Evolutionary conservation across 164 flowering plant species (phyloP).

Genomic region (Magnolia changhungtana): DNA sequence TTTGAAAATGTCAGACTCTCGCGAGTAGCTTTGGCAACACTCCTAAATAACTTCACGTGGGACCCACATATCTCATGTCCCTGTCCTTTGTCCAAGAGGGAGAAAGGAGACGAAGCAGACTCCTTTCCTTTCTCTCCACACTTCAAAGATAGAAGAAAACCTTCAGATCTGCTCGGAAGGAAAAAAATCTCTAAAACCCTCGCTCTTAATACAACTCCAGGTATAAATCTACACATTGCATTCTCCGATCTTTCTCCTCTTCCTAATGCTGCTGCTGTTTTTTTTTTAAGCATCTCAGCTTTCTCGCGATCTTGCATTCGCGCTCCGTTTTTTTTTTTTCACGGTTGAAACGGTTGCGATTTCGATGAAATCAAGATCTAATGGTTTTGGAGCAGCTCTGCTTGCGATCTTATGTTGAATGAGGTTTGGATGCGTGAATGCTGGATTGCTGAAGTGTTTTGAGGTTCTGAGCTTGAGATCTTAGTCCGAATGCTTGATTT

Average conservation of each 20-base stretch:
- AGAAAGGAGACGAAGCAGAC: neutral
- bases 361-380: neutral
- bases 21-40: too few species aligned
- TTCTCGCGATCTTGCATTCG: neutral
- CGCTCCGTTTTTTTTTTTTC: neutral
- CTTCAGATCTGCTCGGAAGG: neutral
- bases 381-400: neutral
- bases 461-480: neutral
- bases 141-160: neutral
- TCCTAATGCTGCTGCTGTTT: neutral
- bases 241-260: neutral
- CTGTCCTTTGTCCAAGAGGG: neutral
- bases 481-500: neutral
- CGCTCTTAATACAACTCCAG: neutral
- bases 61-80: neutral
- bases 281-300: too few species aligned
- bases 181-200: neutral
- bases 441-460: neutral
- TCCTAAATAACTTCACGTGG: too few species aligned
- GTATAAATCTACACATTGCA: neutral
- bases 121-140: neutral
- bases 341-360: neutral
- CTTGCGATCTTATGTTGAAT: slow-evolving; percentile 4
- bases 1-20: too few species aligned
- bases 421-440: neutral